Base-by-base conservation (phyloP, 2,329 filamentous ascomycete species). In the Colletotrichum aenigma region DNA sequence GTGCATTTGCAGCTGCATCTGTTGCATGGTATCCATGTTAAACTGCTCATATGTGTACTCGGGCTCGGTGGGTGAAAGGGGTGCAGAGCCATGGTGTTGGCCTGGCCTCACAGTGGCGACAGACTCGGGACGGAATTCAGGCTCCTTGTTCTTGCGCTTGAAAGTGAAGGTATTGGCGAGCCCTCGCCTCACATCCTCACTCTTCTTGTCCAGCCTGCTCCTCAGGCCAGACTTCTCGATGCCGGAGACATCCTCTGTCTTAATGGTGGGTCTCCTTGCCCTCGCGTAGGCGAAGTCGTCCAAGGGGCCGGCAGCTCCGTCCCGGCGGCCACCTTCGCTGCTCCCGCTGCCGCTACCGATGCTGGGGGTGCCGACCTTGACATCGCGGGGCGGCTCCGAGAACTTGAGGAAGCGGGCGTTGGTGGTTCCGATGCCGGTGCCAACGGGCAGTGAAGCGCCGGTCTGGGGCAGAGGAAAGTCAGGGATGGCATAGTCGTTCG, bases 171-270 rank as follows among this genome's bases (percentile, higher is more conserved):
- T 88, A 74, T 90, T 90, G 15, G 87, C 88, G 3, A 92, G 81
- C 0, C 89, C 89, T 62, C 87, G 88, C 48, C 90, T 84, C 24
- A 91, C 87, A 28, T 85, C 86, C n/a, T 90, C 89, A 78, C 89
- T 91, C 78, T 86, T 89, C 82, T 88, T 89, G 77, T 92, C 90
- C 64, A 91, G 83, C 26, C 85, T 86, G 60, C 83, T 88, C 61
- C 90, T 85, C 65, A 92, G 83, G 0, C 88, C 88, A 3, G 89
- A 91, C 78, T 88, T 89, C 78, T 91, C 89, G 66, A 91, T 90
- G 8, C 87, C 88, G 2, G 88, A 89, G 2, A 88, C 85, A 56
- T 91, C 88, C 32, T 90, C 88, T 0, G 87, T 86, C 79, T 85
- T 86, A 77, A 88, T 81, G 12, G 85, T 85, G 0, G 87, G 85